Evolutionary conservation across 2,329 filamentous ascomycete genomes (phyloP).

Genomic region (Chrysosphaeria jannelii): DNA sequence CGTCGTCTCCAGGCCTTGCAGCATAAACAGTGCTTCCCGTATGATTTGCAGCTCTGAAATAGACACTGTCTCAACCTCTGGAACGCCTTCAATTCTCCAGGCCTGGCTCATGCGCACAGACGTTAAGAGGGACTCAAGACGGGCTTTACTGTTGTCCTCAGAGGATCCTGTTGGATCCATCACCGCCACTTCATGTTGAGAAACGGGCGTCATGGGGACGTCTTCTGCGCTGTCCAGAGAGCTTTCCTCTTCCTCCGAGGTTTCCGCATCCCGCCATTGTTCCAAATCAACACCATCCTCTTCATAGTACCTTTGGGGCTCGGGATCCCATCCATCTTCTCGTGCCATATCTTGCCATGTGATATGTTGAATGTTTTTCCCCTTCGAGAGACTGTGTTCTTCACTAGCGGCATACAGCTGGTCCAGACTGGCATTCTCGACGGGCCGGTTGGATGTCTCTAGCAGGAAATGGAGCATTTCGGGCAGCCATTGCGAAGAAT

Average conservation of each 20-base stretch:
- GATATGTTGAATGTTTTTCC: no score
- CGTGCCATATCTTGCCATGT: constrained; percentile 55
- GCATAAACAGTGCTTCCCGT: constrained; percentile 61
- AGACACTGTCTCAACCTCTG: constrained; percentile 5
- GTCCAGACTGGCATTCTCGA: constrained; percentile 33
- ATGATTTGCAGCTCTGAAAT: constrained; percentile 44
- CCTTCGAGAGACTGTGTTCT: no score
- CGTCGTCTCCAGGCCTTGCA: constrained; percentile 46
- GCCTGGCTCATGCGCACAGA: constrained; percentile 13
- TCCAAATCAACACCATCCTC: constrained; percentile 13
- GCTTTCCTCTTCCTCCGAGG: no score
- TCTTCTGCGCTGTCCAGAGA: no score
- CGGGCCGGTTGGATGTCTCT: constrained; percentile 53
- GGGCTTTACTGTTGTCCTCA: no score
- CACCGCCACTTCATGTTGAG: no score
- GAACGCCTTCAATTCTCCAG: constrained; percentile 11
- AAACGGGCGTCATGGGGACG: no score
- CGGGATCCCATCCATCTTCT: constrained; percentile 41
- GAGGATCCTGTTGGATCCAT: no score
- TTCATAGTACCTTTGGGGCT: constrained; percentile 35
- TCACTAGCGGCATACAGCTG: no score
- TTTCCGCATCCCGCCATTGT: no score
- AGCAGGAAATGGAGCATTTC: constrained; percentile 56
- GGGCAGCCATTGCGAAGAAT: constrained; percentile 32
- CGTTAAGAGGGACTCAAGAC: constrained; percentile 9